A percentile compares a stretch with the other conserved stretches of the same genome.
phyloP scores from a whole-genome alignment of 2,329 filamentous ascomycete species.

The Aureobasidium sp. region DNA sequence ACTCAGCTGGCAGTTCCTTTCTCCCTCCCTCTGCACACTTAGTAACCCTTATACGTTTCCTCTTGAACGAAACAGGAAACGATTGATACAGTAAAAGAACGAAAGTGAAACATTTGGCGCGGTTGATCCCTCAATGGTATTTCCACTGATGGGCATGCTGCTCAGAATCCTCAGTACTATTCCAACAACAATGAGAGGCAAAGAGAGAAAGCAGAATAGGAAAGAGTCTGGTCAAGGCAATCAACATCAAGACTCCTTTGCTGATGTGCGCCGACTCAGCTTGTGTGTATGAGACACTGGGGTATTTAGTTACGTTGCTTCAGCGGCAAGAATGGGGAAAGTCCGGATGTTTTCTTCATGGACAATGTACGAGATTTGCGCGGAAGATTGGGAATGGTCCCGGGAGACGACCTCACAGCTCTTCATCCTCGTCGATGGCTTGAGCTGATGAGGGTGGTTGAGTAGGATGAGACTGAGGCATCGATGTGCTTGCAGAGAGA shows the following conservation, averaged over 20 bases:
- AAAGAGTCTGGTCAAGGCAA: neutral
- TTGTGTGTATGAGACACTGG: neutral
- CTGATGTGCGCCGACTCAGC: neutral
- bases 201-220: neutral
- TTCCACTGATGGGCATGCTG: neutral
- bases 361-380: neutral
- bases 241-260: neutral
- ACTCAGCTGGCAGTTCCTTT: too few relatives aligned
- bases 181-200: neutral
- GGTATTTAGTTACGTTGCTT: neutral
- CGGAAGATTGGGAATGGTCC: neutral
- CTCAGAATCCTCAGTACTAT: neutral
- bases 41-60: neutral
- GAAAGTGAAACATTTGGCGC: too few relatives aligned
- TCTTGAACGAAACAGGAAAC: neutral
- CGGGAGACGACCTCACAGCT: neutral
- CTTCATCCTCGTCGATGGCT: conserved; percentile 16
- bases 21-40: too few relatives aligned
- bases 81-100: neutral
- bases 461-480: neutral
- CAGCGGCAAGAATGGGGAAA: neutral
- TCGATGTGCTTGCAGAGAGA: conserved; percentile 3
- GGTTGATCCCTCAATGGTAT: neutral
- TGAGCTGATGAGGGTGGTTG: neutral
- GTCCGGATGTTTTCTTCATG: neutral